These are phyloP conservation scores for Epithemia pelagica DNA, from an alignment of 108 stramenopile genomes.

Conservation along the genomic window DNA sequence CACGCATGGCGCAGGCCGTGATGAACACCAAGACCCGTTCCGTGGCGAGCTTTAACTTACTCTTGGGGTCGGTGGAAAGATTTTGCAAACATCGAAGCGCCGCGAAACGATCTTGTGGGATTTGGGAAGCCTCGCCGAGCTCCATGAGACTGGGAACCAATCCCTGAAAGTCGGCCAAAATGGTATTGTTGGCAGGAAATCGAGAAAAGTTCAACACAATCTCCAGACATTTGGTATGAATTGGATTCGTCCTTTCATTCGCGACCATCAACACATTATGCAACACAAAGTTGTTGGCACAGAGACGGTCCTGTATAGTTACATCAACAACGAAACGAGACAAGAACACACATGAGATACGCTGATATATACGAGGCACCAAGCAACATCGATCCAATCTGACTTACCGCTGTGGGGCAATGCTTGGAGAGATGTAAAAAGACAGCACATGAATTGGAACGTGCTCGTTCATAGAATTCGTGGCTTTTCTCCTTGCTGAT, in stretches of 20 bases:
- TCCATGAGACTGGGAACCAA: constrained; percentile 40
- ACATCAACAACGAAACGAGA: constrained; percentile 2
- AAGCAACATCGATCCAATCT: background rate
- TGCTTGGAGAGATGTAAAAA: constrained; percentile 75
- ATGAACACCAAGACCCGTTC: constrained; percentile 42
- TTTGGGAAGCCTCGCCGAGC: constrained; percentile 24
- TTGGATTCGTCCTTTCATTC: constrained; percentile 39
- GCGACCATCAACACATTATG: constrained; percentile 25
- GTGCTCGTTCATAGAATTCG: constrained; percentile 29
- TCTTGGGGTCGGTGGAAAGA: constrained; percentile 53
- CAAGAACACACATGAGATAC: background rate
- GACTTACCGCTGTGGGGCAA: constrained; percentile 59
- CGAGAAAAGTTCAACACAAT: constrained; percentile 74
- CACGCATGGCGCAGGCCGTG: constrained; percentile 55
- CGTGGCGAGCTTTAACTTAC: constrained; percentile 49
- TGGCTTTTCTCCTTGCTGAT: constrained; percentile 40
- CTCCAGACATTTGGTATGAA: constrained; percentile 78
- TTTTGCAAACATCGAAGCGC: constrained; percentile 68
- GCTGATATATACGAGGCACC: background rate
- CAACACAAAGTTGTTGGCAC: constrained; percentile 31
- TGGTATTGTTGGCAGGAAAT: constrained; percentile 57
- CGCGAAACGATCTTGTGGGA: constrained; percentile 60
- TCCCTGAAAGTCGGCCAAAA: constrained; percentile 39
- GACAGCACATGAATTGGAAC: constrained; percentile 75
- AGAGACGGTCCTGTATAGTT: constrained; percentile 24